These are phyloP conservation scores for Boletus vermiculosoides DNA, from an alignment of 768 basidiomycete species.

Conservation along the genomic window DNA sequence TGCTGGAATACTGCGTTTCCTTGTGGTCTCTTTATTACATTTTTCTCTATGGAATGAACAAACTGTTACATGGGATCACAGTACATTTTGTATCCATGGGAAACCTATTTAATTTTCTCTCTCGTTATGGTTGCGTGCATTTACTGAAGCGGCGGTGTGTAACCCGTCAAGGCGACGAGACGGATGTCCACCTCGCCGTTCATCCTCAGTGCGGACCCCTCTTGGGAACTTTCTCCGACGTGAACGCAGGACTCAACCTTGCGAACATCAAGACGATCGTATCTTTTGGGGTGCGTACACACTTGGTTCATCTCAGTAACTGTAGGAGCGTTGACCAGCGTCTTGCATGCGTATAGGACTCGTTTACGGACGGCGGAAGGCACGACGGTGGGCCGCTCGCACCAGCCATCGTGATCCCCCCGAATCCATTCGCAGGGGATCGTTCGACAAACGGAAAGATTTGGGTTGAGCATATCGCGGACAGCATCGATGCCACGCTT, in stretches of 20 bases:
- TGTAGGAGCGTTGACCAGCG: background rate
- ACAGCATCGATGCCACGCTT: slow-evolving; percentile 37
- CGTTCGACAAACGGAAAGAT: slow-evolving; percentile 49
- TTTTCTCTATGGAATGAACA: background rate
- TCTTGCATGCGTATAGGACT: slow-evolving; percentile 35
- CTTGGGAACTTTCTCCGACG: slow-evolving; percentile 40
- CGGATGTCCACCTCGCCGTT: slow-evolving; percentile 43
- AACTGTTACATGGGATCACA: background rate
- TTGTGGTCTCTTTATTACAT: background rate
- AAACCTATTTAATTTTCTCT: background rate
- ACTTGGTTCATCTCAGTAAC: background rate
- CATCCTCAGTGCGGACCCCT: slow-evolving; percentile 44
- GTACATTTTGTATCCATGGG: background rate
- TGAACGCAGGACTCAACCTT: slow-evolving; percentile 48
- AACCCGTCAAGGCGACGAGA: slow-evolving; percentile 14
- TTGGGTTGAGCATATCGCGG: slow-evolving; percentile 50
- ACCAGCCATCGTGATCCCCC: slow-evolving; percentile 42
- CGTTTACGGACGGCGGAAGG: slow-evolving; percentile 49
- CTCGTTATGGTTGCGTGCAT: background rate
- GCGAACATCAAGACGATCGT: slow-evolving; percentile 45
- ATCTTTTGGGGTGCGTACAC: slow-evolving; percentile 45
- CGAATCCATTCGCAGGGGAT: slow-evolving; percentile 47
- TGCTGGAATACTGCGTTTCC: no score
- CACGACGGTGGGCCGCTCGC: slow-evolving; percentile 44
- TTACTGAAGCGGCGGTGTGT: slow-evolving; percentile 10